A percentile compares a stretch with the other conserved stretches of the same genome.
Evolutionary conservation across 257 asterid species (phyloP).

Genomic region (Mitragyna speciosa): DNA sequence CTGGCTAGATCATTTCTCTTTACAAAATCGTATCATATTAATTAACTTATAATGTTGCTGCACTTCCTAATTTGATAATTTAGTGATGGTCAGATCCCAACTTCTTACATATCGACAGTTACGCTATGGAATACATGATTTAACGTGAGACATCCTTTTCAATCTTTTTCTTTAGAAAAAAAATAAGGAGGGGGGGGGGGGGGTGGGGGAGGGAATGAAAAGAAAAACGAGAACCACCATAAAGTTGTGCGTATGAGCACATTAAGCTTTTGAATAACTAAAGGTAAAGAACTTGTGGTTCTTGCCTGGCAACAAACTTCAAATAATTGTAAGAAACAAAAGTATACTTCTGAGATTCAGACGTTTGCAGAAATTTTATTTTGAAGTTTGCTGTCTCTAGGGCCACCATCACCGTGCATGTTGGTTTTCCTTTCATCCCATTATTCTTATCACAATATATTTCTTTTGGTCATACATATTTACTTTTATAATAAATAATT

Average conservation of each 20-base stretch:
- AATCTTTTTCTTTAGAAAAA: neutral
- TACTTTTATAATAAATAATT: too few species aligned
- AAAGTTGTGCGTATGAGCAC: neutral
- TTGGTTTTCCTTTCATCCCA: too few species aligned
- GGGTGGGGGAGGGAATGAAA: too few species aligned
- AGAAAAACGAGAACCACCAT: neutral
- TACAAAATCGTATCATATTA: neutral
- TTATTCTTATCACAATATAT: too few species aligned
- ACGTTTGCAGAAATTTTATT: conserved; percentile 8
- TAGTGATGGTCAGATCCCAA: neutral
- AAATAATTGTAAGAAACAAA: conserved; percentile 3
- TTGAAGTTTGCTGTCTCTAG: neutral
- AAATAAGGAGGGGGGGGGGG: neutral
- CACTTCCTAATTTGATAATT: too few species aligned
- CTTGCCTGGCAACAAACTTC: conserved; percentile 6
- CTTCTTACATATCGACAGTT: neutral
- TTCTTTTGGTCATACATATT: too few species aligned
- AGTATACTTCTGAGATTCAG: conserved; percentile 4
- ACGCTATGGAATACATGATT: neutral
- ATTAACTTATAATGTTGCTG: neutral
- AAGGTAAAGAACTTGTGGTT: conserved; percentile 10
- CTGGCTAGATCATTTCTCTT: neutral
- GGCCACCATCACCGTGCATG: neutral
- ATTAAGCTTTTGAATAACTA: conserved; percentile 14
- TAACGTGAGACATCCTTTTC: too few species aligned